Conservation (phyloP, 2,329 filamentous ascomycete genomes). For the Ophiostoma fasciatum region DNA sequence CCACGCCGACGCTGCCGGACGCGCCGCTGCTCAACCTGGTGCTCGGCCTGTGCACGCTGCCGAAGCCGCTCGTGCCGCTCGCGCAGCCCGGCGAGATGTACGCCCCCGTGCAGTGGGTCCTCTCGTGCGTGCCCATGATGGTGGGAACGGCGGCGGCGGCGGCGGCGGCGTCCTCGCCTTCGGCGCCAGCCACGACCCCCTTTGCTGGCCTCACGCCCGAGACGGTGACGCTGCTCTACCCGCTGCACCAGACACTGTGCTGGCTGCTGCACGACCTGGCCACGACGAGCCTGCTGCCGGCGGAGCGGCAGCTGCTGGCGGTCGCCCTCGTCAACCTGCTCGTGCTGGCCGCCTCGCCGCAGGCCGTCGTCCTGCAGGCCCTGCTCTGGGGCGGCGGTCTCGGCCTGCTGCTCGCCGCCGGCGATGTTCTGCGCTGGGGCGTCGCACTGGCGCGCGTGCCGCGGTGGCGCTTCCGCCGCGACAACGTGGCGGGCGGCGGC, state of each 20-base stretch:
- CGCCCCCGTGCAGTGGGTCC: slow-evolving; percentile 61
- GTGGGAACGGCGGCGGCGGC: slow-evolving; percentile 22
- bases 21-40: slow-evolving; percentile 45
- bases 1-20: slow-evolving; percentile 44
- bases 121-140: slow-evolving; percentile 57
- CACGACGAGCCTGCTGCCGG: slow-evolving; percentile 71
- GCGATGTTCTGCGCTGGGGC: slow-evolving; percentile 64
- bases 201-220: slow-evolving; percentile 15
- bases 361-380: slow-evolving; percentile 71
- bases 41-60: slow-evolving; percentile 65
- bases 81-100: slow-evolving; percentile 39
- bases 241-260: slow-evolving; percentile 67
- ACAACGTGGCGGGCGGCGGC: slow-evolving; percentile 27
- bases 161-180: slow-evolving; percentile 3
- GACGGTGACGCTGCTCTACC: slow-evolving; percentile 42
- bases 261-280: slow-evolving; percentile 64
- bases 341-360: slow-evolving; percentile 63
- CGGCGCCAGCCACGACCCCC: background rate
- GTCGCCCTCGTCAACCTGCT: slow-evolving; percentile 69
- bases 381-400: slow-evolving; percentile 77
- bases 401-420: slow-evolving; percentile 56
- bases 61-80: slow-evolving; percentile 55
- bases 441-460: slow-evolving; percentile 78
- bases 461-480: slow-evolving; percentile 70
- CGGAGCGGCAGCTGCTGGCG: slow-evolving; percentile 80